Evolutionary conservation across 2,329 filamentous ascomycete species (phyloP).

Genomic region (Fusarium algeriense): DNA sequence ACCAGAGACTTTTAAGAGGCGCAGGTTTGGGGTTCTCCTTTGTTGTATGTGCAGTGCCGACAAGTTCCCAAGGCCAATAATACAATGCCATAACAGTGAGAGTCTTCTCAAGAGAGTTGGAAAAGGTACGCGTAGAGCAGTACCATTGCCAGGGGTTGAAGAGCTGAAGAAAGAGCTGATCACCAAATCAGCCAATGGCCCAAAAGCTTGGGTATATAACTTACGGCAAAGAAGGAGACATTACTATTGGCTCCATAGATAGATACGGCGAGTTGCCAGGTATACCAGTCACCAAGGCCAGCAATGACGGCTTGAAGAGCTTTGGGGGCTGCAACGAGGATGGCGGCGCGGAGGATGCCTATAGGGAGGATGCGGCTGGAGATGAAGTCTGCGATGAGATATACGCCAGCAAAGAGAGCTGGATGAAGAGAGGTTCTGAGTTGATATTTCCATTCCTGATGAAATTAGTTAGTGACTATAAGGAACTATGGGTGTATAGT

Average conservation of each 20-base stretch:
- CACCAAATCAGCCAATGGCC: neutral
- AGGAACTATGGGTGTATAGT: neutral
- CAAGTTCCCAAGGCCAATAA: constrained; percentile 87
- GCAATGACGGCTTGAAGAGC: constrained; percentile 82
- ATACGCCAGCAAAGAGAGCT: constrained; percentile 82
- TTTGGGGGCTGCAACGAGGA: constrained; percentile 80
- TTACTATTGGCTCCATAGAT: constrained; percentile 76
- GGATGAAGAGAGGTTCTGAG: constrained; percentile 93
- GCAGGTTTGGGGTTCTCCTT: constrained; percentile 56
- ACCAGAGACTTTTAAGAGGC: constrained; percentile 45
- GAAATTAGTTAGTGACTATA: constrained; percentile 23
- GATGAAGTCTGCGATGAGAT: constrained; percentile 70
- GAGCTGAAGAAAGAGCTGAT: constrained; percentile 54
- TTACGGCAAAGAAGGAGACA: constrained; percentile 77
- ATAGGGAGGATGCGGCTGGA: constrained; percentile 65
- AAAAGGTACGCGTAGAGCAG: constrained; percentile 91
- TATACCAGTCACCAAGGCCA: constrained; percentile 84
- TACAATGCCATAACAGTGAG: constrained; percentile 83
- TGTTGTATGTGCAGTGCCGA: constrained; percentile 56
- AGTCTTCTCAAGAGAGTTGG: constrained; percentile 92
- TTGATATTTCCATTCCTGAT: constrained; percentile 90
- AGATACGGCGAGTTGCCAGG: constrained; percentile 82
- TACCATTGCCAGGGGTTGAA: constrained; percentile 89
- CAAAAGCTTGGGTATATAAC: constrained; percentile 42
- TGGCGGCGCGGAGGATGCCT: constrained; percentile 69